Conservation (phyloP, 1,284 basidiomycete species). For the Garcileccinum viscosum region DNA sequence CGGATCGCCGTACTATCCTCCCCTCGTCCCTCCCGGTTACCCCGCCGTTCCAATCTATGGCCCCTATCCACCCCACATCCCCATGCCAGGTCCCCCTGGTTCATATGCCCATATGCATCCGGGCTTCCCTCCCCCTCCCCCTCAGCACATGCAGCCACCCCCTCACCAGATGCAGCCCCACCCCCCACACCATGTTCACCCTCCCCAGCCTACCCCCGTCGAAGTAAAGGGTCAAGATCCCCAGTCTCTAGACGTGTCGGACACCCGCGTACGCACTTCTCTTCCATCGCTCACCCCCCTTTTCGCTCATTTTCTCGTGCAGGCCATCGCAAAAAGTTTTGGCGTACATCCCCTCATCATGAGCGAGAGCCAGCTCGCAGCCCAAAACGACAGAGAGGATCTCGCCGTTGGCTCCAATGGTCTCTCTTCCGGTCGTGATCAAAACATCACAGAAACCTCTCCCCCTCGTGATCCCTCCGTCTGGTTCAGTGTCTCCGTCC, state of each 20-base stretch:
- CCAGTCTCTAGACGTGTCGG: constrained; percentile 76
- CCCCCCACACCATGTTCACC: constrained; percentile 39
- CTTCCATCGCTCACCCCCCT: constrained; percentile 4
- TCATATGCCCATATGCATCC: constrained; percentile 60
- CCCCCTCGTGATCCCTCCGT: constrained; percentile 63
- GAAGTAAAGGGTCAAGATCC: constrained; percentile 77
- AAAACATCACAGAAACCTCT: constrained; percentile 58
- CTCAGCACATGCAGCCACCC: constrained; percentile 41
- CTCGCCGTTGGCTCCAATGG: constrained; percentile 75
- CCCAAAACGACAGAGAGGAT: constrained; percentile 65
- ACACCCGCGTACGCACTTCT: constrained; percentile 53
- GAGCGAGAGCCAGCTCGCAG: constrained; percentile 61
- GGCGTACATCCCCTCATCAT: constrained; percentile 76
- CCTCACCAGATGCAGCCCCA: constrained; percentile 42
- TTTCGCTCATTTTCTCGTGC: constrained; percentile 12
- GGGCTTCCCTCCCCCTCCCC: constrained; percentile 55
- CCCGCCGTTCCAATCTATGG: constrained; percentile 50
- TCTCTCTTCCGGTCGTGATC: constrained; percentile 71
- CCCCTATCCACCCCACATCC: constrained; percentile 53
- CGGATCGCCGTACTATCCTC: constrained; percentile 43
- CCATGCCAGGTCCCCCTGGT: constrained; percentile 54
- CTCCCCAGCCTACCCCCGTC: constrained; percentile 30
- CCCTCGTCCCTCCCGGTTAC: constrained; percentile 53
- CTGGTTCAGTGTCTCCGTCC: constrained; percentile 62
- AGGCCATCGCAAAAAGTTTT: constrained; percentile 78